Evolutionary conservation across 352 stramenopile genomes (phyloP), one percentile per base, ranked within the genome.

Genomic region (Phytopythium mirpurense): DNA sequence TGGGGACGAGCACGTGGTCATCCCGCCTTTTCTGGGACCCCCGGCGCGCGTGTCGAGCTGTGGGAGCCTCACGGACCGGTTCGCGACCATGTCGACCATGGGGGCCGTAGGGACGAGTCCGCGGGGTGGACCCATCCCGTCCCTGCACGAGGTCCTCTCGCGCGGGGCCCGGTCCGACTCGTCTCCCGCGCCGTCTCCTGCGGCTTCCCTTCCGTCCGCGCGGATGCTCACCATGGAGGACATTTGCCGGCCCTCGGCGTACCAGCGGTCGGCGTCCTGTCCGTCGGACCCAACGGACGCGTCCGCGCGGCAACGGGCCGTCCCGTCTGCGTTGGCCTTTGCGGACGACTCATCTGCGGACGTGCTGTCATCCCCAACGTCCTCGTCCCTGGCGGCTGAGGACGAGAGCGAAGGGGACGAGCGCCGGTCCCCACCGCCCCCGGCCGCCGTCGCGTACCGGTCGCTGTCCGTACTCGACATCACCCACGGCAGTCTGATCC

Each of bases 261-360:
- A 90, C 68, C 62, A 86, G 51, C 76, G 79, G 18, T 74, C 79
- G 23, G 61, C 75, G 16, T 90, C 79, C 24, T 90, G 79, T 65
- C 79, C 79, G 26, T 90, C 79, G 23, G 79, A 90, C 54, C 74
- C 78, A n/a, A 82, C 81, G 47, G 52, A 51, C 36, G 46, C 45
- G 3, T 48, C 42, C 15, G 24, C 42, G 11, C 24, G 34, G 6
- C 42, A 35, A 2, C 42, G 34, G 9, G 1, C 23, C 15, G n/a
- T n/a, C n/a, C n/a, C n/a, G n/a, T n/a, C n/a, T n/a, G n/a, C n/a
- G n/a, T n/a, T n/a, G n/a, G n/a, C n/a, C n/a, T 29, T 45, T 1
- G 40, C 14, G 21, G 40, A 45, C 40, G 40, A 45, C 19, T 19
- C 12, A 2, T 3, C 7, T 6, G 34, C 3, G 32, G 37, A 26